A percentile compares a stretch with the other conserved stretches of the same genome.
Conservation (phyloP, 2,329 filamentous ascomycete species). For the Talaromyces islandicus region DNA sequence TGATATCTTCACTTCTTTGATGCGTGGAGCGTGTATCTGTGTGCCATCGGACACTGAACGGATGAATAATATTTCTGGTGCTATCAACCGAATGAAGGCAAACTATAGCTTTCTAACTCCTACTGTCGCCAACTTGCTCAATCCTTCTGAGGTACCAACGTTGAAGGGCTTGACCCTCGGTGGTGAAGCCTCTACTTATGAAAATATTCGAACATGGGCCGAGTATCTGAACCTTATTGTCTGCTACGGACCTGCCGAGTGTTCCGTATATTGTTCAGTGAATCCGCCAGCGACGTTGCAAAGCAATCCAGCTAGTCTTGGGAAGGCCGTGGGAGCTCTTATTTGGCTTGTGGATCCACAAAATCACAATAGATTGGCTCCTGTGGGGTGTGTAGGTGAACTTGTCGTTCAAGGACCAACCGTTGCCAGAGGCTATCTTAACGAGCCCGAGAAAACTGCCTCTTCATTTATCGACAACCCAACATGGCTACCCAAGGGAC, state of each 20-base stretch:
- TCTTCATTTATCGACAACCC: slow-evolving; percentile 32
- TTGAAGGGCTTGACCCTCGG: neutral
- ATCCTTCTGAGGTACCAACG: neutral
- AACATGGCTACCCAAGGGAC: slow-evolving; percentile 24
- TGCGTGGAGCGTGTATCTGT: slow-evolving; percentile 54
- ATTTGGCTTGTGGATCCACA: slow-evolving; percentile 41
- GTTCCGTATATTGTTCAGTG: neutral
- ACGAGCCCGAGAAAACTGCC: slow-evolving; percentile 31
- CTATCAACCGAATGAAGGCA: slow-evolving; percentile 46
- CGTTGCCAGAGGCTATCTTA: slow-evolving; percentile 41
- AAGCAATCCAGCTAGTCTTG: slow-evolving; percentile 30
- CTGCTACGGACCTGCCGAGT: neutral
- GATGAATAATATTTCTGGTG: slow-evolving; percentile 12
- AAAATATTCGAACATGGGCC: slow-evolving; percentile 18
- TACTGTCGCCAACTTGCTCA: neutral
- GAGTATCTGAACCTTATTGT: neutral
- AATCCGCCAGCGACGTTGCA: neutral
- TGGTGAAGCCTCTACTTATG: slow-evolving; percentile 37
- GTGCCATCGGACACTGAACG: slow-evolving; percentile 48
- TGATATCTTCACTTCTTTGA: slow-evolving; percentile 50
- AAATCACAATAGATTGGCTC: slow-evolving; percentile 38
- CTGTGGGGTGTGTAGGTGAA: slow-evolving; percentile 34
- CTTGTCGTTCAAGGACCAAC: slow-evolving; percentile 36
- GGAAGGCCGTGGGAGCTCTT: slow-evolving; percentile 36
- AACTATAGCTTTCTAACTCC: slow-evolving; percentile 45